These are phyloP conservation scores for Harringtonia aguacate DNA, from an alignment of 2,329 filamentous ascomycete species.

Conservation along the genomic window DNA sequence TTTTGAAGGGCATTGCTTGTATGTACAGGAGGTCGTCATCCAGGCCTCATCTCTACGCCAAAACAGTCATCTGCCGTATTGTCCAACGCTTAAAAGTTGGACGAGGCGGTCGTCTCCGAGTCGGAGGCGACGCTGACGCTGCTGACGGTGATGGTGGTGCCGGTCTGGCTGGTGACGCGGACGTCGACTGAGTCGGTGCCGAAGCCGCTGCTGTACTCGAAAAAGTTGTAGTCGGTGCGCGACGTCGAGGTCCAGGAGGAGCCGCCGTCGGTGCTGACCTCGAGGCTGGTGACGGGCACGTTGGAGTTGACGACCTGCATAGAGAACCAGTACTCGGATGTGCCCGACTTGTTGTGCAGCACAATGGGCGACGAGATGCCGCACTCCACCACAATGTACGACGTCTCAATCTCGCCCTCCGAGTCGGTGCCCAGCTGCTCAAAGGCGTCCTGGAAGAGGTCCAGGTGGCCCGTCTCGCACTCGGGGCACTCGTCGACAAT, in stretches of 20 bases:
- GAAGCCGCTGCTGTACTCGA: constrained; percentile 40
- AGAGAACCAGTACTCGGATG: constrained; percentile 30
- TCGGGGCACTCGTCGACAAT: constrained; percentile 34
- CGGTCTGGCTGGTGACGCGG: constrained; percentile 4
- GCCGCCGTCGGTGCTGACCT: constrained; percentile 51
- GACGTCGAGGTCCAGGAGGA: constrained; percentile 45
- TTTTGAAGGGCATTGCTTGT: no score
- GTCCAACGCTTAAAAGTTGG: constrained; percentile 7
- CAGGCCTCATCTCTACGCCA: no score
- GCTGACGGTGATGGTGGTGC: constrained; percentile 1
- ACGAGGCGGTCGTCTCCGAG: constrained; percentile 2
- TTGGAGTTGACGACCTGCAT: constrained; percentile 58
- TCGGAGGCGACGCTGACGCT: constrained; percentile 4
- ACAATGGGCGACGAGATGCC: constrained; percentile 29
- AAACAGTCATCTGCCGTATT: no score
- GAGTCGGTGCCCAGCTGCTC: constrained; percentile 23
- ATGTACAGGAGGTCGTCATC: no score
- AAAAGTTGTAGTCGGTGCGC: constrained; percentile 48
- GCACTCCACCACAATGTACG: constrained; percentile 26
- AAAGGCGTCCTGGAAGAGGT: constrained; percentile 33
- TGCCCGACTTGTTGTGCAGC: constrained; percentile 32
- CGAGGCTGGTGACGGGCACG: constrained; percentile 40
- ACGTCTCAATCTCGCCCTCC: constrained; percentile 23
- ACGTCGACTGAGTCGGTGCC: constrained; percentile 4
- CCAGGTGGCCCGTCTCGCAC: constrained; percentile 28